These are phyloP conservation scores for Xylariaceae sp. DNA, from an alignment of 2,329 filamentous ascomycete genomes.

Conservation along the genomic window DNA sequence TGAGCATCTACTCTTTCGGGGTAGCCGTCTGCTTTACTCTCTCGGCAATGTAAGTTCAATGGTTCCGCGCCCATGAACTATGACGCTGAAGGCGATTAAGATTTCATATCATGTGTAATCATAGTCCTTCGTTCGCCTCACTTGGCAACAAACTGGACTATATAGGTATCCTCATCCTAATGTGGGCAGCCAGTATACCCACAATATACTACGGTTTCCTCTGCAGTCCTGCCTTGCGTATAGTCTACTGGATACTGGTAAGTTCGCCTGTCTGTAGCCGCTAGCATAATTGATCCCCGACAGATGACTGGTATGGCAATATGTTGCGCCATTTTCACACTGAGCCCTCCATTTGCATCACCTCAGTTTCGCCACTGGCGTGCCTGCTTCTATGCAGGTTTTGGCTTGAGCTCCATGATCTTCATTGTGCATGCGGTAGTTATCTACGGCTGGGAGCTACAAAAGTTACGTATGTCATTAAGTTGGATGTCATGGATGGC, in stretches of 20 bases:
- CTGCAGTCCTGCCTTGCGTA: conserved; percentile 9
- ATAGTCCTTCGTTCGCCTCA: background rate
- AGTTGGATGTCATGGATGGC: background rate
- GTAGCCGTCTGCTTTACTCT: conserved; percentile 14
- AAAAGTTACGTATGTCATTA: background rate
- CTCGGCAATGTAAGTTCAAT: conserved; percentile 10
- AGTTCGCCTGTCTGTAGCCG: background rate
- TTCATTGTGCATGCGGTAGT: conserved; percentile 14
- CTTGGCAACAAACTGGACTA: conserved; percentile 18
- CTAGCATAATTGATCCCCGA: background rate
- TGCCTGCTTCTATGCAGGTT: conserved; percentile 13
- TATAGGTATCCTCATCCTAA: conserved; percentile 15
- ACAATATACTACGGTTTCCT: conserved; percentile 20
- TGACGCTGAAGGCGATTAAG: background rate
- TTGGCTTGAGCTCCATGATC: conserved; percentile 15
- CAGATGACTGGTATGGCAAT: conserved; percentile 1
- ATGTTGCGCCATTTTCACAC: conserved; percentile 3
- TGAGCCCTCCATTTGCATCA: conserved; percentile 12
- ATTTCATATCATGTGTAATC: conserved; percentile 18
- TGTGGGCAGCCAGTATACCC: conserved; percentile 17
- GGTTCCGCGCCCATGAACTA: background rate
- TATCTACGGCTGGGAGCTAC: background rate
- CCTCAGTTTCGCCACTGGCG: conserved; percentile 14
- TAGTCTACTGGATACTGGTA: conserved; percentile 12
- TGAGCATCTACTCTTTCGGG: conserved; percentile 14